Conservation (phyloP, 2,329 filamentous ascomycete genomes). For the Cordyceps militaris region DNA sequence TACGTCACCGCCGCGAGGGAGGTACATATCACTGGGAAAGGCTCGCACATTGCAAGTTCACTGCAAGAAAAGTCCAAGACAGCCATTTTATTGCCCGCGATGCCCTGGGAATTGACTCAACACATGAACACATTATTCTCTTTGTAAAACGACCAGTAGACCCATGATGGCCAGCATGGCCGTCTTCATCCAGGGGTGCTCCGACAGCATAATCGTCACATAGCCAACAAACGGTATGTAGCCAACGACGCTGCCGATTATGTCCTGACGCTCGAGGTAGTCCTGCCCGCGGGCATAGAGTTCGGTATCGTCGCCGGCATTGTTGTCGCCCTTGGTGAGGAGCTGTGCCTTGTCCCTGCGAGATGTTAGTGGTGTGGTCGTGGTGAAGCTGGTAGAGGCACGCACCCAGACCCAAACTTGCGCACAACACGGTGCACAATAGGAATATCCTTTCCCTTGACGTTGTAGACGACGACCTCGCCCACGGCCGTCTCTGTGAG, state of each 20-base stretch:
- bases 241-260: conserved; percentile 85
- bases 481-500: conserved; percentile 48
- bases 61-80: too few species aligned
- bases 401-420: conserved; percentile 55
- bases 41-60: too few species aligned
- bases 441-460: conserved; percentile 89
- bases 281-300: conserved; percentile 77
- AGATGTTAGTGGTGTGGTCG: not conserved
- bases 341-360: conserved; percentile 56
- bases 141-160: conserved; percentile 81
- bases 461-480: conserved; percentile 64
- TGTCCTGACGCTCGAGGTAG: conserved; percentile 78
- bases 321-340: conserved; percentile 97
- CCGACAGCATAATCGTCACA: conserved; percentile 89
- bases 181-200: conserved; percentile 96
- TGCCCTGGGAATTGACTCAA: not conserved
- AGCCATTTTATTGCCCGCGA: not conserved
- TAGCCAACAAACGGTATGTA: conserved; percentile 96
- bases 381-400: not conserved
- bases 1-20: too few species aligned
- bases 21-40: too few species aligned
- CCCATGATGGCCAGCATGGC: conserved; percentile 94
- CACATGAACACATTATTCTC: conserved; percentile 53
- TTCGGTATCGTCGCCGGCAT: conserved; percentile 86
- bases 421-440: conserved; percentile 92